These are phyloP conservation scores for Coelastrella sp. DNA, from an alignment of 139 green algal species.

Conservation along the genomic window DNA sequence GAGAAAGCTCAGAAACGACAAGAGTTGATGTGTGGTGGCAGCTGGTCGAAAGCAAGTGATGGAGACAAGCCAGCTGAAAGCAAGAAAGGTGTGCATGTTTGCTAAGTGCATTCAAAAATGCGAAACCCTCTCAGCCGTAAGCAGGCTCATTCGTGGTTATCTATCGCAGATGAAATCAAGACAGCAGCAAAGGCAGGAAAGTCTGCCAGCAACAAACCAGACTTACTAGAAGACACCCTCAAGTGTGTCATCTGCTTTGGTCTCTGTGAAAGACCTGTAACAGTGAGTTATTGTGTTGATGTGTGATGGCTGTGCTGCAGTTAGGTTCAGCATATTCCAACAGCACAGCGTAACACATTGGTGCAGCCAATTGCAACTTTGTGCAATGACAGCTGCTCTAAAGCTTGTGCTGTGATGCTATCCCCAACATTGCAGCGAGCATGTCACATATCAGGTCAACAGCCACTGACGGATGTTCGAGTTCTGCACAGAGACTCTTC, in stretches of 20 bases:
- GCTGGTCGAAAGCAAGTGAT: conserved; percentile 50
- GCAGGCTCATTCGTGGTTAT: background rate
- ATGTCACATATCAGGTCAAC: background rate
- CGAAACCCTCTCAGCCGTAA: too few relatives aligned
- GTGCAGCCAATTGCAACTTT: too few relatives aligned
- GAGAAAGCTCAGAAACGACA: conserved; percentile 88
- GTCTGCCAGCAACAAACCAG: background rate
- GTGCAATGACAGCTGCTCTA: background rate
- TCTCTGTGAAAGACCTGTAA: conserved; percentile 90
- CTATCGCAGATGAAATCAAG: background rate
- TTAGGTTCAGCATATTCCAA: too few relatives aligned
- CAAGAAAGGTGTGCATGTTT: conserved; percentile 9
- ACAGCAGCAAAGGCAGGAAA: background rate
- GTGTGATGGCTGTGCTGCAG: too few relatives aligned
- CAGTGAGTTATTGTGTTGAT: too few relatives aligned
- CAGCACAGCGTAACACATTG: too few relatives aligned
- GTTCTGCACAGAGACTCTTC: too few relatives aligned
- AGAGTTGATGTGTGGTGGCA: conserved; percentile 75
- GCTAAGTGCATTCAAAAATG: too few relatives aligned
- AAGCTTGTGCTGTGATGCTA: background rate
- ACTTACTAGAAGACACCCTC: conserved; percentile 82
- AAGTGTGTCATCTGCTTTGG: conserved; percentile 91
- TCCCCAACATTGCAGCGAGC: background rate
- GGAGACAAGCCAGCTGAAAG: conserved; percentile 48
- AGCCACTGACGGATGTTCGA: too few relatives aligned